These are phyloP conservation scores for Colletotrichum cuscutae DNA, from an alignment of 2,329 filamentous ascomycete genomes.

Conservation along the genomic window DNA sequence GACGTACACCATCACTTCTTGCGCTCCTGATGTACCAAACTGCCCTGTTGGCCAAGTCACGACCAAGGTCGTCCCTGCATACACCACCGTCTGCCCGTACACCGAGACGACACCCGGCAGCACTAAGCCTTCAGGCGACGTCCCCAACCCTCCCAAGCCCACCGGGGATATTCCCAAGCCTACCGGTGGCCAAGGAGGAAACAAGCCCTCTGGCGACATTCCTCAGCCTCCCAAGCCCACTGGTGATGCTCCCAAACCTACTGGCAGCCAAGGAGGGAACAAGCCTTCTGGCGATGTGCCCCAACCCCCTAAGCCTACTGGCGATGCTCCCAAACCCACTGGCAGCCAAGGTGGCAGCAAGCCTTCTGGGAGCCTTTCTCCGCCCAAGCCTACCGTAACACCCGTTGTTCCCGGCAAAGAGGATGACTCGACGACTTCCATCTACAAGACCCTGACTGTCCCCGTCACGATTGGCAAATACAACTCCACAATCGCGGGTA, in stretches of 20 bases:
- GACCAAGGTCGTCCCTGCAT: slow-evolving; percentile 46
- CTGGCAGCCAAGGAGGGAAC: not conserved
- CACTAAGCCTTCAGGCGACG: slow-evolving; percentile 34
- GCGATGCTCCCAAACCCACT: not conserved
- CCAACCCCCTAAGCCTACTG: not conserved
- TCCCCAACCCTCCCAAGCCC: slow-evolving; percentile 46
- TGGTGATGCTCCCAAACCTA: not conserved
- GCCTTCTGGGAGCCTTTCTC: not conserved
- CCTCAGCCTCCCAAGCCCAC: slow-evolving; percentile 46
- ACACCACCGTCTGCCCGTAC: slow-evolving; percentile 56
- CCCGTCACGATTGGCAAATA: slow-evolving; percentile 19
- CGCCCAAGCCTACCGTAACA: slow-evolving; percentile 14
- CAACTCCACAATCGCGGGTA: slow-evolving; percentile 29
- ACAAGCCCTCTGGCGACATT: slow-evolving; percentile 36
- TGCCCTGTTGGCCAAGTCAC: slow-evolving; percentile 50
- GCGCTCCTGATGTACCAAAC: slow-evolving; percentile 54
- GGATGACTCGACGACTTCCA: not conserved
- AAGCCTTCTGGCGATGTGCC: not conserved
- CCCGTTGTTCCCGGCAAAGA: not conserved
- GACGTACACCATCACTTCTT: slow-evolving; percentile 66
- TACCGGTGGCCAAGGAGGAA: not conserved
- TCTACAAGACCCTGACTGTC: slow-evolving; percentile 23
- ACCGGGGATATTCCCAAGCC: not conserved
- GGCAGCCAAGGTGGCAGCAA: not conserved
- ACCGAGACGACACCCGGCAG: slow-evolving; percentile 26